These are phyloP conservation scores for Phialophora verrucosa DNA, from an alignment of 2,329 filamentous ascomycete genomes.

Conservation along the genomic window DNA sequence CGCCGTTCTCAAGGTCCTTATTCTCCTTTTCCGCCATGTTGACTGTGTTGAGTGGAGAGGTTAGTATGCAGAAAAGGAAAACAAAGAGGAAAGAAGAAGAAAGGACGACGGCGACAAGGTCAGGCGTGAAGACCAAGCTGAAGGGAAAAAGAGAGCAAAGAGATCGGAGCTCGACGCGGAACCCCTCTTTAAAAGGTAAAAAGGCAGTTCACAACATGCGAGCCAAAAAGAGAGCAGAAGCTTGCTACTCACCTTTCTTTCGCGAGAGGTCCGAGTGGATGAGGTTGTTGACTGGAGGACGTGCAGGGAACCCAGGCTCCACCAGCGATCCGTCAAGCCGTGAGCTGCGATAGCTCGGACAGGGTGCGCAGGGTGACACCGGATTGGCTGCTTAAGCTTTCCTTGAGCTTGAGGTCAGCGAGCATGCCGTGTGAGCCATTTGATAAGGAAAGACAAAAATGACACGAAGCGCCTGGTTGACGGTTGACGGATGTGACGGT, in stretches of 20 bases:
- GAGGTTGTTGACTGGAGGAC: conserved; percentile 35
- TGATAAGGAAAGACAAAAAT: conserved; percentile 31
- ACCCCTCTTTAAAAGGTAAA: conserved; percentile 42
- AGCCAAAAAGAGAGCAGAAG: conserved; percentile 35
- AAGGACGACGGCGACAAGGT: conserved; percentile 39
- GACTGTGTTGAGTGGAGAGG: conserved; percentile 39
- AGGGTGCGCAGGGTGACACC: conserved; percentile 32
- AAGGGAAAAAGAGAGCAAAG: conserved; percentile 35
- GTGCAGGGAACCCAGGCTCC: conserved; percentile 36
- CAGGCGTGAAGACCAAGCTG: conserved; percentile 40
- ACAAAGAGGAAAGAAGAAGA: conserved; percentile 36
- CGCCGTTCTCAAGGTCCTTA: conserved; percentile 42
- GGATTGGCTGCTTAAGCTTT: conserved; percentile 43
- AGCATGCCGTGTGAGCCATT: conserved; percentile 42
- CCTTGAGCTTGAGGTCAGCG: conserved; percentile 39
- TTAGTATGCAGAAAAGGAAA: conserved; percentile 38
- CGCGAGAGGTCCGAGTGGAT: conserved; percentile 26
- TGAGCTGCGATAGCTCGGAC: conserved; percentile 41
- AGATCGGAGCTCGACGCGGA: conserved; percentile 33
- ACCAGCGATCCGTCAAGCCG: conserved; percentile 41
- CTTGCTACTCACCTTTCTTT: conserved; percentile 36
- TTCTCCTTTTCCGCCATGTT: conserved; percentile 42
- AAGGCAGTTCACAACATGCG: conserved; percentile 38
- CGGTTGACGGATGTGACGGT: conserved; percentile 27
- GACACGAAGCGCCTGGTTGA: conserved; percentile 14